phyloP scores from a whole-genome alignment of 352 stramenopile genomes.

The Pythium folliculosum region DNA sequence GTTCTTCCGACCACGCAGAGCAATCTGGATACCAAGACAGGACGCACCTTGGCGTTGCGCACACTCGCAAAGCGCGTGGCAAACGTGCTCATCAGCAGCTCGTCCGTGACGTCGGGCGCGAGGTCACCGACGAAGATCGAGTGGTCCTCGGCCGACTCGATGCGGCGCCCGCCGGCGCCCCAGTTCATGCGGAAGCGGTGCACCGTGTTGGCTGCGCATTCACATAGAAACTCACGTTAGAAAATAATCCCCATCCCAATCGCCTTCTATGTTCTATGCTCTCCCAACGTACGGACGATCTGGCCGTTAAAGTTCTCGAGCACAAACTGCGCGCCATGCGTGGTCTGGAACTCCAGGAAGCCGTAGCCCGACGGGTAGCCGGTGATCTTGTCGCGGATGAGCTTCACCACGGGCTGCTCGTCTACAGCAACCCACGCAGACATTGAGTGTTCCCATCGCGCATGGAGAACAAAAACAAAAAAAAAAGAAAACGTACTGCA shows the following conservation, averaged over 20 bases:
- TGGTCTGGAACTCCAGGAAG: slow-evolving; percentile 90
- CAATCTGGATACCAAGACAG: not conserved
- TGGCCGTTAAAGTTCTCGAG: slow-evolving; percentile 88
- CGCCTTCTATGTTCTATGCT: not conserved
- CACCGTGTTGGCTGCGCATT: slow-evolving; percentile 71
- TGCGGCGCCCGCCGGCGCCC: slow-evolving; percentile 83
- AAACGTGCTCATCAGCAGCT: slow-evolving; percentile 87
- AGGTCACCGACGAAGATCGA: slow-evolving; percentile 93
- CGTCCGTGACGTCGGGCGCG: slow-evolving; percentile 87
- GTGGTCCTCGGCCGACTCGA: slow-evolving; percentile 83
- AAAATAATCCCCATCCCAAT: too few relatives aligned
- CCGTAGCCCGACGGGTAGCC: slow-evolving; percentile 89
- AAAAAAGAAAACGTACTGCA: slow-evolving; percentile 42
- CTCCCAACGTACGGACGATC: slow-evolving; percentile 77
- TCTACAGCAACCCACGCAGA: slow-evolving; percentile 29
- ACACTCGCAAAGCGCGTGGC: slow-evolving; percentile 77
- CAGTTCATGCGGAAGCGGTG: slow-evolving; percentile 93
- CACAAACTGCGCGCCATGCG: slow-evolving; percentile 80
- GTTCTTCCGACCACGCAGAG: not conserved
- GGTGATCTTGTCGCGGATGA: slow-evolving; percentile 91
- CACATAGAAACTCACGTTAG: too few relatives aligned
- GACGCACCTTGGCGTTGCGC: slow-evolving; percentile 71
- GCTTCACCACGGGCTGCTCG: slow-evolving; percentile 86
- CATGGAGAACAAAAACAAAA: not conserved
- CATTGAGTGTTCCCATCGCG: not conserved